These are phyloP conservation scores for Plantago ovata DNA, from an alignment of 257 asterid genomes.

Conservation along the genomic window DNA sequence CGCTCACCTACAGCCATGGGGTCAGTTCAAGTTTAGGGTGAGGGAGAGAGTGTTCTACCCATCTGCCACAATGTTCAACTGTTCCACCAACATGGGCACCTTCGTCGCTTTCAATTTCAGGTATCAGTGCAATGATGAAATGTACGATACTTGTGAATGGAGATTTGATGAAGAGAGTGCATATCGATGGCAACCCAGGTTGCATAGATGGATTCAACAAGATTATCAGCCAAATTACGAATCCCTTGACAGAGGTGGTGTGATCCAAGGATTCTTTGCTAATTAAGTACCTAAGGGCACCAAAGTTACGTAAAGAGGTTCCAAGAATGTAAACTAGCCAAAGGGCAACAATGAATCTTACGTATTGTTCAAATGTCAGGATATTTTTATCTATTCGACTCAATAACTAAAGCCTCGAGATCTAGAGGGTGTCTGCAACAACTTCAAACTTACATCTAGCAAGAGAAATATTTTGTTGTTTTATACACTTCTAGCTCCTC, in stretches of 20 bases:
- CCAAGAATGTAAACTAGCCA: too few species aligned
- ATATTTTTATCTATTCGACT: not conserved
- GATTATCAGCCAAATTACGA: constrained; percentile 68
- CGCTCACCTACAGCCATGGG: constrained; percentile 39
- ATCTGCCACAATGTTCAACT: constrained; percentile 68
- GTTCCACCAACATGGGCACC: constrained; percentile 81
- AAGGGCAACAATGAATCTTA: not conserved
- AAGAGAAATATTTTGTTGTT: too few species aligned
- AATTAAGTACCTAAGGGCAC: constrained; percentile 24
- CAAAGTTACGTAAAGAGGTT: not conserved
- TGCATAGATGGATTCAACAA: constrained; percentile 16
- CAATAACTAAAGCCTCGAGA: not conserved
- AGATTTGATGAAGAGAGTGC: constrained; percentile 46
- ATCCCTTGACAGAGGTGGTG: constrained; percentile 73
- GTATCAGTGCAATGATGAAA: constrained; percentile 27
- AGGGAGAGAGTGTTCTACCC: constrained; percentile 27
- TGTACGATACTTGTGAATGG: constrained; percentile 46
- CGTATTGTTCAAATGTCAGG: not conserved
- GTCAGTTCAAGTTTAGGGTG: constrained; percentile 31
- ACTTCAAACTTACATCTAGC: too few species aligned
- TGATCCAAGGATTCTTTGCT: constrained; percentile 54
- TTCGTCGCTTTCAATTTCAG: constrained; percentile 43
- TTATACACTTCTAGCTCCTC: too few species aligned
- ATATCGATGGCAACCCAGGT: constrained; percentile 30
- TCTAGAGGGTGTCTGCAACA: not conserved